Evolutionary conservation across 192 early-diverging fungal genomes (phyloP), one percentile per base, ranked within the genome.

Genomic region (Podila horticola): DNA sequence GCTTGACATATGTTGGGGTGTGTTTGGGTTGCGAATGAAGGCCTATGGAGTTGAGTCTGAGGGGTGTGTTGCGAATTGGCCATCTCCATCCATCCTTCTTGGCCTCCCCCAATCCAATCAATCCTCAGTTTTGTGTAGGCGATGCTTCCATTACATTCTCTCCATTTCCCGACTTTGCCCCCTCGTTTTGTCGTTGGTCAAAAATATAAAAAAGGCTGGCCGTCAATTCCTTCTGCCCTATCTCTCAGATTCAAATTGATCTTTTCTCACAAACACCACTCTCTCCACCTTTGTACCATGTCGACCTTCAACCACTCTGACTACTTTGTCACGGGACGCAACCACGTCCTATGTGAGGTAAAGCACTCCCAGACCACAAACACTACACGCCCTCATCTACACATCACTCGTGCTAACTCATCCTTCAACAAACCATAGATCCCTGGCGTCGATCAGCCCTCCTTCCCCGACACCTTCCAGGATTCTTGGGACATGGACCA

Each of bases 251-350:
- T 24, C 49, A 9, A 62, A 31, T 34, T 28, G 50, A 22, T 57
- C 28, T 15, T 69, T 41, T 69, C 15, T 58, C 22, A 59, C 66
- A 38, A 58, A n/a, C 48, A 59, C 45, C 57, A 59, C 55, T 26
- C 11, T 36, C 11, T 45, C 63, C n/a, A 20, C 62, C 24, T 28
- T 41, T 49, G 29, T 8, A 20, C 17, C 41, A 58, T 55, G 33
- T 60, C 36, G 13, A 29, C 8, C 28, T 38, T 17, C 26, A 61
- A 29, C 26, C 72, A 26, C 33, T 52, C 45, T 59, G 70, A 59
- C 22, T 79, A 68, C 61, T 79, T 79, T 41, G 70, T 72, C 38
- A 79, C 76, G 26, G 76, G 76, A 2, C 70, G 59, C 15, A 79
- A 79, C 45, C 60, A 64, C 31, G 5, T 79, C 31, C 70, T 79